These are phyloP conservation scores for Pseudevernia furfuracea DNA, from an alignment of 495 filamentous ascomycete genomes.

Conservation along the genomic window DNA sequence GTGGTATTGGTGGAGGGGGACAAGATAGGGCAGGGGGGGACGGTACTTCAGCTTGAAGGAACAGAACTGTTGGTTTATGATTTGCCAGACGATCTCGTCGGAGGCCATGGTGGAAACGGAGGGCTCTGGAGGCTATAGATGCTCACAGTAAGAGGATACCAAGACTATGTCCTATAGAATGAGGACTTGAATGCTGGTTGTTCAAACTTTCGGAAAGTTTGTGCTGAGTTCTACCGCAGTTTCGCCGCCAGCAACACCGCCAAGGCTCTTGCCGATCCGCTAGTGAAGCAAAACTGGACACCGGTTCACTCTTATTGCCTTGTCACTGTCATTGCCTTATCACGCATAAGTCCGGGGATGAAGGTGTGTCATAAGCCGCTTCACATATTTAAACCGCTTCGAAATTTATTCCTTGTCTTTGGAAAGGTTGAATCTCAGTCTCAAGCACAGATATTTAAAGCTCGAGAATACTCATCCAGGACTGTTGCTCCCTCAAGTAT, in stretches of 20 bases:
- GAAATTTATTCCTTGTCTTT: neutral
- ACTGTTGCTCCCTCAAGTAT: neutral
- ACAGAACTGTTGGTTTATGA: constrained; percentile 94
- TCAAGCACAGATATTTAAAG: neutral
- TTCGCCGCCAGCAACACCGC: neutral
- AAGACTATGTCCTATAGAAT: neutral
- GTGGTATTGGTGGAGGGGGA: neutral
- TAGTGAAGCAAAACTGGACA: neutral
- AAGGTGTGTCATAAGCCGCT: neutral
- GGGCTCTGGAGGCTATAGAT: too few relatives aligned
- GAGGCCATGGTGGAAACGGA: constrained; percentile 57
- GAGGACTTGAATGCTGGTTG: neutral
- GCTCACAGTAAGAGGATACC: neutral
- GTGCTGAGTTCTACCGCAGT: neutral
- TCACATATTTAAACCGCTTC: neutral
- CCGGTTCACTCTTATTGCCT: too few relatives aligned
- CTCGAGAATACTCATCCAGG: neutral
- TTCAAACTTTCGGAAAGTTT: neutral
- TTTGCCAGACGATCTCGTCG: constrained; percentile 97
- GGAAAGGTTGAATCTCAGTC: neutral
- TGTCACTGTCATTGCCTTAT: neutral
- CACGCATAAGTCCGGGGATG: neutral
- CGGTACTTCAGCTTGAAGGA: constrained; percentile 89
- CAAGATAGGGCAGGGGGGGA: constrained; percentile 9
- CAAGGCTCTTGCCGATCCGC: neutral